phyloP scores from a whole-genome alignment of 768 basidiomycete genomes.

The Leucocoprinus leucothites region DNA sequence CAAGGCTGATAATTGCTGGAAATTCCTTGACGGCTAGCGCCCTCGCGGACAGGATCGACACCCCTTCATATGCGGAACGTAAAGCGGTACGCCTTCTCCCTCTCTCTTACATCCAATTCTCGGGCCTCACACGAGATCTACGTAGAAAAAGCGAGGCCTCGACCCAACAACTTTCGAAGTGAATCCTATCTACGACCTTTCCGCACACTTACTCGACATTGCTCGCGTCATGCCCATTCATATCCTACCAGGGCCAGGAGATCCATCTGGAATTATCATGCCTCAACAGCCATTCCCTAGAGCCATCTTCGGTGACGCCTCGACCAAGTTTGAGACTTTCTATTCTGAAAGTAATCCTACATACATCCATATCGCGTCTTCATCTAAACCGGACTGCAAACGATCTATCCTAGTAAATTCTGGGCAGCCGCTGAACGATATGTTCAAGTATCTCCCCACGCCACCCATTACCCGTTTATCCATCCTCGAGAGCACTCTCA shows the following conservation, averaged over 20 bases:
- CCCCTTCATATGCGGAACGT: constrained; percentile 38
- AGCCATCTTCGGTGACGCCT: constrained; percentile 78
- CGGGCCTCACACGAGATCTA: not conserved
- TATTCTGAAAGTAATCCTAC: constrained; percentile 85
- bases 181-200: constrained; percentile 70
- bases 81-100: constrained; percentile 47
- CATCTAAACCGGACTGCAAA: constrained; percentile 22
- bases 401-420: constrained; percentile 79
- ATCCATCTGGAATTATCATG: constrained; percentile 85
- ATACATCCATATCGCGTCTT: constrained; percentile 67
- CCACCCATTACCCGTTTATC: constrained; percentile 70
- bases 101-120: not conserved
- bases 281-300: constrained; percentile 93
- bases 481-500: constrained; percentile 75
- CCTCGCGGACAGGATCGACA: constrained; percentile 28
- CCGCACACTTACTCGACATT: constrained; percentile 71
- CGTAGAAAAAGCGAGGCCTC: constrained; percentile 63
- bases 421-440: constrained; percentile 92
- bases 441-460: constrained; percentile 86
- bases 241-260: constrained; percentile 81
- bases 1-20: constrained; percentile 85
- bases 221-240: constrained; percentile 79
- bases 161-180: constrained; percentile 67
- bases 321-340: constrained; percentile 55
- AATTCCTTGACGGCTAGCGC: constrained; percentile 70